Evolutionary conservation across 2,329 filamentous ascomycete genomes (phyloP).

Genomic region (Fusarium sp.): DNA sequence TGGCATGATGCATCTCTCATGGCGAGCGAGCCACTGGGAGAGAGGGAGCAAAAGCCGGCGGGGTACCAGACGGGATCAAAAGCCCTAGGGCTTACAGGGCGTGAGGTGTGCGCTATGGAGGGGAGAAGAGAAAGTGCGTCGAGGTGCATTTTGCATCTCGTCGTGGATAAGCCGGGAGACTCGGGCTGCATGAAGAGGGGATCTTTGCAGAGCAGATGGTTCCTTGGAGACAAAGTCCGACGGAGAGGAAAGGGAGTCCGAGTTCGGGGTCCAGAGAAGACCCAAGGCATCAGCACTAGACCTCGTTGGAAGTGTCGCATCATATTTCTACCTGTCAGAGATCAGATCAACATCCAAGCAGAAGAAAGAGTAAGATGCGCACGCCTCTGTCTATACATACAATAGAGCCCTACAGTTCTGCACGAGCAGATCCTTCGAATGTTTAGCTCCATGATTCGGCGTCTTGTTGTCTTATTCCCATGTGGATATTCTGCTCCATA

Average conservation of each 20-base stretch:
- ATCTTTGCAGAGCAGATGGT: slow-evolving; percentile 29
- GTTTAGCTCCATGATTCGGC: not conserved
- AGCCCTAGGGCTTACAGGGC: slow-evolving; percentile 42
- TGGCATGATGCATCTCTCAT: not conserved
- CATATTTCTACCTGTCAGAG: slow-evolving; percentile 1
- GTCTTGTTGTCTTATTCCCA: not conserved
- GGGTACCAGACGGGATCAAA: slow-evolving; percentile 19
- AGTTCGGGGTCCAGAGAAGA: not conserved
- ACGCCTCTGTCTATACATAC: not conserved
- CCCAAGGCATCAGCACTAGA: slow-evolving; percentile 27
- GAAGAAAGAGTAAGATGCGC: not conserved
- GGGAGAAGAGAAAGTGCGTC: not conserved
- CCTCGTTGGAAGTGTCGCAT: not conserved
- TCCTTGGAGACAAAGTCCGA: slow-evolving; percentile 16
- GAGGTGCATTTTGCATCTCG: slow-evolving; percentile 12
- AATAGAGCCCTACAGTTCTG: slow-evolving; percentile 3
- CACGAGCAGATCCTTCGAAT: not conserved
- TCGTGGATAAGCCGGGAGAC: slow-evolving; percentile 13
- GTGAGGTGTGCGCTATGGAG: slow-evolving; percentile 12
- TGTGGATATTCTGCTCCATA: not conserved
- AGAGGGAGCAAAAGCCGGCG: slow-evolving; percentile 9
- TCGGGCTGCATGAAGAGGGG: slow-evolving; percentile 22
- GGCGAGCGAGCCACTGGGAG: slow-evolving; percentile 13
- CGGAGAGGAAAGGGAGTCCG: not conserved
- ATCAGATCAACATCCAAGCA: slow-evolving; percentile 1